Evolutionary conservation across 108 stramenopile species (phyloP), one percentile per base, ranked within the genome.

Genomic region (Mayamaea pseudoterrestris): DNA sequence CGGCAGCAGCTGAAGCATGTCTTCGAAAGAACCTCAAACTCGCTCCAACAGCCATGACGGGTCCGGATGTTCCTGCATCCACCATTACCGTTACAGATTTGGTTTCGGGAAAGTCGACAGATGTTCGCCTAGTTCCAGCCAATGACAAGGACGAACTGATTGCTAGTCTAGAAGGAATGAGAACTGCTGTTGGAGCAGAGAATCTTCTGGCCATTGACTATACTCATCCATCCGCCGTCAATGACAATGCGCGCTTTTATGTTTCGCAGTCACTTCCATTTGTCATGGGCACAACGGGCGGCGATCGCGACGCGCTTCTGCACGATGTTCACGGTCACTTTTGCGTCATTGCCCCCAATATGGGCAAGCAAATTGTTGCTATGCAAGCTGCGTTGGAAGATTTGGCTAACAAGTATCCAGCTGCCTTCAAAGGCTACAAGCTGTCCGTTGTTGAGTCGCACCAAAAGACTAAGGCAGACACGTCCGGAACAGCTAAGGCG

Each of bases 301-400:
- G 90, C 5, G 94, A 94, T 55, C 80, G 93, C 32, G 93, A 86
- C 6, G 61, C 73, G 47, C 67, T 98, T 2, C 54, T 74, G 55
- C 39, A 58, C 1, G 89, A 86, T 42, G 74, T 93, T 26, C 50
- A 75, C 5, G 56, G 61, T 16, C 78, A 83, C 53, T 93, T 81
- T 54, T 94, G 93, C 31, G 90, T 99, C 3, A 94, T 99, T 68
- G 98, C 98, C 9, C 98, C 96, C 31, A 99, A 99, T 64, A 99
- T 99, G 98, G 94, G 85, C 21, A 99, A 99, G 64, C 95, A 96
- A 64, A 97, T 99, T 66, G 97, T 98, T 11, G 97, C 97, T n/a
- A 76, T 98, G 67, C 93, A 98, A 63, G 73, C 92, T 21, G 93
- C 85, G 12, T 55, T 98, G 50, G 93, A 93, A 58, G 71, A 78